Evolutionary conservation across 164 flowering plant genomes (phyloP).

Genomic region (Cinnamomum micranthum): DNA sequence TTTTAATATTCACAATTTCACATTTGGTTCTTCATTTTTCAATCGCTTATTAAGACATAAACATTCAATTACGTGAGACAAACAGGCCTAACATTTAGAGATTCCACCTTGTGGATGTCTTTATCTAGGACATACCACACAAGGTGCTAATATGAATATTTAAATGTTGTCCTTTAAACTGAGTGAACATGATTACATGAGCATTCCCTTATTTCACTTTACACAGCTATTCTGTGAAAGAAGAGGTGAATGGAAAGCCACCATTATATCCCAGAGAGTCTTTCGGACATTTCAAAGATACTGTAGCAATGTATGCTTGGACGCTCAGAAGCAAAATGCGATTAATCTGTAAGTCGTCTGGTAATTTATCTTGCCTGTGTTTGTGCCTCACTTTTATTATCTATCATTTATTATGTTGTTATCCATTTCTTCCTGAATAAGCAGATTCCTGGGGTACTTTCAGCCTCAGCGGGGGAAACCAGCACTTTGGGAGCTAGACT

Average conservation of each 20-base stretch:
- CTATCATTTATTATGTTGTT: not conserved
- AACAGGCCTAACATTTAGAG: too few species aligned
- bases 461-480: constrained; percentile 82
- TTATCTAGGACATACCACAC: too few species aligned
- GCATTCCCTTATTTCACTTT: not conserved
- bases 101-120: too few species aligned
- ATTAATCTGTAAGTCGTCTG: constrained; percentile 72
- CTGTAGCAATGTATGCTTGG: constrained; percentile 86
- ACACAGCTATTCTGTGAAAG: constrained; percentile 76
- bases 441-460: constrained; percentile 88
- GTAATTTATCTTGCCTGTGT: not conserved
- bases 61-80: too few species aligned
- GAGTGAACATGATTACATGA: too few species aligned
- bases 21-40: too few species aligned
- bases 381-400: not conserved
- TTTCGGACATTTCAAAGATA: constrained; percentile 80
- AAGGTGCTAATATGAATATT: too few species aligned
- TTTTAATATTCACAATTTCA: too few species aligned
- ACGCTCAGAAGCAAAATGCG: constrained; percentile 88
- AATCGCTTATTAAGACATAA: too few species aligned
- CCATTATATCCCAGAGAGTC: constrained; percentile 80
- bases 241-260: constrained; percentile 94
- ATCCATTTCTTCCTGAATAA: not conserved
- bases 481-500: constrained; percentile 82
- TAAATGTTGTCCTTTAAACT: too few species aligned